Evolutionary conservation across 768 basidiomycete species (phyloP).

Genomic region (Lactarius hatsudake): DNA sequence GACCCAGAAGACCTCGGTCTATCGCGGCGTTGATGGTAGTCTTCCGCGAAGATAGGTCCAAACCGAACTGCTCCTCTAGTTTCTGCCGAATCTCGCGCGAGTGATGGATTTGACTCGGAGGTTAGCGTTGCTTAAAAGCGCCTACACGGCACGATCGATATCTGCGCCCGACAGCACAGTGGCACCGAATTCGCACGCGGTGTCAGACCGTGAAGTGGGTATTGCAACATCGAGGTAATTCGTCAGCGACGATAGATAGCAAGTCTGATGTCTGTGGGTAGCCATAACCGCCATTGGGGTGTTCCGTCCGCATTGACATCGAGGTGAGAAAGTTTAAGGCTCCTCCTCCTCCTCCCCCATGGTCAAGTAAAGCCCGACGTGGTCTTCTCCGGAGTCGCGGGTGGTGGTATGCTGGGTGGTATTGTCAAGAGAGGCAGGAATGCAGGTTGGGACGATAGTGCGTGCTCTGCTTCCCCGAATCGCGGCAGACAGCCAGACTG

Average conservation of each 20-base stretch:
- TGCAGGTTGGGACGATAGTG: no score
- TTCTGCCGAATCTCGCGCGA: slow-evolving; percentile 74
- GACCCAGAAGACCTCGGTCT: slow-evolving; percentile 60
- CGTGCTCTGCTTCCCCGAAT: no score
- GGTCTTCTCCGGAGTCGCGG: no score
- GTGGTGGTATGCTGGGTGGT: no score
- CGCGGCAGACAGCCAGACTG: no score
- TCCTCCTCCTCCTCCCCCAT: slow-evolving; percentile 19
- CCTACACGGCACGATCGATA: slow-evolving; percentile 70
- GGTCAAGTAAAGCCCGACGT: no score
- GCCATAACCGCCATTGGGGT: slow-evolving; percentile 49
- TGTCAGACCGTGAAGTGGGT: slow-evolving; percentile 49
- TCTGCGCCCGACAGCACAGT: slow-evolving; percentile 63
- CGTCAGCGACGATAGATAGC: slow-evolving; percentile 54
- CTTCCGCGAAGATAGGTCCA: slow-evolving; percentile 72
- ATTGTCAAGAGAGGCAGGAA: no score
- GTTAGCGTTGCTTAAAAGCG: slow-evolving; percentile 74
- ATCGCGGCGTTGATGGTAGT: slow-evolving; percentile 74
- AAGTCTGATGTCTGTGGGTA: slow-evolving; percentile 36
- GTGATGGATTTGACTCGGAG: slow-evolving; percentile 34
- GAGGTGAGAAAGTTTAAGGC: slow-evolving; percentile 42
- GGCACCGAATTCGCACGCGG: slow-evolving; percentile 42
- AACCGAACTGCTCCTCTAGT: slow-evolving; percentile 78
- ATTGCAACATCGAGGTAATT: slow-evolving; percentile 76
- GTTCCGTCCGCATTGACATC: slow-evolving; percentile 75